Evolutionary conservation across 2,329 filamentous ascomycete genomes (phyloP).

Genomic region (Monosporascus sp.): DNA sequence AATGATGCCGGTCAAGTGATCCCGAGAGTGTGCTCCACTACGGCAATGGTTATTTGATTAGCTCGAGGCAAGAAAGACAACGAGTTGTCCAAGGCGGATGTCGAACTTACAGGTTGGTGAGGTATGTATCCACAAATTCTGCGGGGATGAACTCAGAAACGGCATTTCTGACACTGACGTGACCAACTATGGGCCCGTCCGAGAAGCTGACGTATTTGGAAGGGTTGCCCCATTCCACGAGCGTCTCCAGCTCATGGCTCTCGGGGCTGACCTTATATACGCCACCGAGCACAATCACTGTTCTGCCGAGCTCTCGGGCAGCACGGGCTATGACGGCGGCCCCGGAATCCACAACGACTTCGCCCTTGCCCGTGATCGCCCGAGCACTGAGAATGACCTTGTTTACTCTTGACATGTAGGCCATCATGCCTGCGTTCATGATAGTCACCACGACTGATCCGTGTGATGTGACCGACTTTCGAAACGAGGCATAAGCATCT

Average conservation of each 20-base stretch:
- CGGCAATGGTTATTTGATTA: constrained; percentile 2
- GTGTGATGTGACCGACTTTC: constrained; percentile 70
- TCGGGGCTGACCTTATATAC: constrained; percentile 93
- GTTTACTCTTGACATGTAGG: constrained; percentile 91
- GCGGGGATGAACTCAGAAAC: constrained; percentile 78
- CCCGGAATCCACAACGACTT: constrained; percentile 79
- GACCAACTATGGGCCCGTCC: constrained; percentile 73
- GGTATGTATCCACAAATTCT: constrained; percentile 72
- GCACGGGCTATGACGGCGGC: constrained; percentile 77
- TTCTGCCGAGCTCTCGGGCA: constrained; percentile 73
- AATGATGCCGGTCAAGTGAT: constrained; percentile 68
- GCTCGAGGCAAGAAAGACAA: constrained; percentile 1
- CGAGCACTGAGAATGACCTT: constrained; percentile 90
- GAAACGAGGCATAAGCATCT: constrained; percentile 50
- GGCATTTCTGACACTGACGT: constrained; percentile 72
- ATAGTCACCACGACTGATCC: constrained; percentile 82
- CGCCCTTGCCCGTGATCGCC: constrained; percentile 82
- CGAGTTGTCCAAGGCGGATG: not conserved
- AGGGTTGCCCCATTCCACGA: constrained; percentile 84
- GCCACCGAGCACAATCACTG: constrained; percentile 83
- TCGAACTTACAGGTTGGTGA: constrained; percentile 70
- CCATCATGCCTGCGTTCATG: constrained; percentile 79
- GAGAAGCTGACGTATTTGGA: constrained; percentile 71
- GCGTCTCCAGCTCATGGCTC: constrained; percentile 72
- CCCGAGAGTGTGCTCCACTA: constrained; percentile 40